Evolutionary conservation across 495 filamentous ascomycete genomes (phyloP).

Genomic region (Rostrohypoxylon terebratum): DNA sequence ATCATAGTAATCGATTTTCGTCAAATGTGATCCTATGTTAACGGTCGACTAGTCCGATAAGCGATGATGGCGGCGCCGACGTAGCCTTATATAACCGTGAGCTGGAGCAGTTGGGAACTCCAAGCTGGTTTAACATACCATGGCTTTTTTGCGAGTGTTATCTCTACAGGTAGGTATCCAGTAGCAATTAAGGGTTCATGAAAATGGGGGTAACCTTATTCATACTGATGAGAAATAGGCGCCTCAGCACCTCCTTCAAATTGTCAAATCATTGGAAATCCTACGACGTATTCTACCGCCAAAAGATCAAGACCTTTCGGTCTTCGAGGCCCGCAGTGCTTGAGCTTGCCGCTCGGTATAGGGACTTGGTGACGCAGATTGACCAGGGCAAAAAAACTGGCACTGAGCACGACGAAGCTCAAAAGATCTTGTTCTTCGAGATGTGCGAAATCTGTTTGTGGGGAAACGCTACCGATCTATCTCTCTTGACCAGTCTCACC

Average conservation of each 20-base stretch:
- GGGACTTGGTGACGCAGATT: conserved; percentile 69
- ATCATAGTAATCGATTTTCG: neutral
- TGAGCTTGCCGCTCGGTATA: conserved; percentile 83
- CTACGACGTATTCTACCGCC: conserved; percentile 91
- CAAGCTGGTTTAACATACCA: conserved; percentile 82
- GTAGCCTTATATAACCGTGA: conserved; percentile 88
- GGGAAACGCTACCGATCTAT: conserved; percentile 97
- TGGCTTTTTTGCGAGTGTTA: conserved; percentile 98
- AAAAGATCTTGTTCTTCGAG: conserved; percentile 83
- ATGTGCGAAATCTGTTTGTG: conserved; percentile 98
- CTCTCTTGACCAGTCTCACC: conserved; percentile 86
- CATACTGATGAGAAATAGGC: conserved; percentile 62
- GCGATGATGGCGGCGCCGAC: conserved; percentile 83
- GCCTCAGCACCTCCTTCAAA: conserved; percentile 79
- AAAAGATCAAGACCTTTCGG: conserved; percentile 93
- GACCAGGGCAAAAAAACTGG: conserved; percentile 52
- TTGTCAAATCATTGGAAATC: conserved; percentile 86
- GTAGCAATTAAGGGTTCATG: too few species aligned
- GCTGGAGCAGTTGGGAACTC: conserved; percentile 76
- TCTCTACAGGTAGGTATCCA: conserved; percentile 88
- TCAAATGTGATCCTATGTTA: neutral
- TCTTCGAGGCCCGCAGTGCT: conserved; percentile 92
- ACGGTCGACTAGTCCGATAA: conserved; percentile 70
- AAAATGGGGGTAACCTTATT: too few species aligned
- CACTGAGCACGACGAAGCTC: conserved; percentile 72